A percentile compares a stretch with the other conserved stretches of the same genome.
phyloP scores from a whole-genome alignment of 345 rosid species.

The Cardamine resedifolia region DNA sequence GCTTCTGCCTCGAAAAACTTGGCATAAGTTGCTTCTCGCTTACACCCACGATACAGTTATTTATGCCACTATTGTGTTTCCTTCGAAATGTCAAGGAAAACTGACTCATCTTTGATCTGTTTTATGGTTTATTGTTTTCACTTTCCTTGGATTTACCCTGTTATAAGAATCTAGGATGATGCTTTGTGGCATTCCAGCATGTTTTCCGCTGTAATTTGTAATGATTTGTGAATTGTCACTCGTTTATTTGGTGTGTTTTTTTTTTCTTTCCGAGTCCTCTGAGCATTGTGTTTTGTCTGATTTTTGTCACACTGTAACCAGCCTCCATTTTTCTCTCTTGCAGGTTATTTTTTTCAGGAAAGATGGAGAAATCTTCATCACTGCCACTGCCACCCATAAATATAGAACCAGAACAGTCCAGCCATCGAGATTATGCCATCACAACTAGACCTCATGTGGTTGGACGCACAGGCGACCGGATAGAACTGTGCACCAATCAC shows the following conservation, averaged over 20 bases:
- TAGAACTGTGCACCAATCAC: conserved; percentile 67
- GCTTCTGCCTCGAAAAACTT: background rate
- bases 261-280: background rate
- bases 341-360: conserved; percentile 9
- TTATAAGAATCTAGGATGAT: background rate
- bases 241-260: conserved; percentile 3
- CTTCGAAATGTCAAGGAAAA: background rate
- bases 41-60: background rate
- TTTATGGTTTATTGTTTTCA: background rate
- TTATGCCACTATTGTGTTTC: background rate
- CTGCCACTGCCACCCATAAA: conserved; percentile 38
- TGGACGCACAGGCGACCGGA: conserved; percentile 52
- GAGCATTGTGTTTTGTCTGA: conserved; percentile 3
- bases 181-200: background rate
- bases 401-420: conserved; percentile 36
- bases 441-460: conserved; percentile 45
- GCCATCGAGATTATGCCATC: conserved; percentile 48
- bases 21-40: background rate
- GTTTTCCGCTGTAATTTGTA: background rate
- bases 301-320: background rate
- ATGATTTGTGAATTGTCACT: background rate
- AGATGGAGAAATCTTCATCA: conserved; percentile 52
- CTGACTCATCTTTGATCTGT: conserved; percentile 2
- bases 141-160: background rate
- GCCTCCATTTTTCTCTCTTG: conserved; percentile 8